phyloP scores from a whole-genome alignment of 345 rosid species.

The Noccaea bulbosa region DNA sequence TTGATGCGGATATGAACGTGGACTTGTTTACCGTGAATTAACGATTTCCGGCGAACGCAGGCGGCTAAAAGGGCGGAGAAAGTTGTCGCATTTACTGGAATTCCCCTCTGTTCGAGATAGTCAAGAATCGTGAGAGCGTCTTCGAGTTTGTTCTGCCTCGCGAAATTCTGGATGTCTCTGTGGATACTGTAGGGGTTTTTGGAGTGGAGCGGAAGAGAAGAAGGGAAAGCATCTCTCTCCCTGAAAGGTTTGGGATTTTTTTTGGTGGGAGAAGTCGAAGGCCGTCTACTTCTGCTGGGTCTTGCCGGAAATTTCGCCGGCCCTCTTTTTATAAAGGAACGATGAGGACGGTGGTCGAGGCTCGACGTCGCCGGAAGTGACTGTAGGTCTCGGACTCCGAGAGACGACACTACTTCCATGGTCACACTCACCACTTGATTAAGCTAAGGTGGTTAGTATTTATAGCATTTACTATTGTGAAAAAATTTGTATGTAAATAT shows the following conservation, averaged over 20 bases:
- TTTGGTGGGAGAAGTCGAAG: conserved; percentile 29
- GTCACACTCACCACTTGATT: conserved; percentile 11
- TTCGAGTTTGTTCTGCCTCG: conserved; percentile 68
- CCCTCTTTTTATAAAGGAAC: conserved; percentile 31
- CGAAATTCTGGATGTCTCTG: conserved; percentile 65
- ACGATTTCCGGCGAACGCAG: conserved; percentile 64
- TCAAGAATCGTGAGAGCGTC: conserved; percentile 72
- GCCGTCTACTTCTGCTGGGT: conserved; percentile 34
- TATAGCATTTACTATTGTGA: no score
- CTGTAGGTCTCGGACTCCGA: conserved; percentile 39
- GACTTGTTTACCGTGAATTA: conserved; percentile 59
- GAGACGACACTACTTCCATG: conserved; percentile 44
- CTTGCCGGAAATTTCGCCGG: conserved; percentile 30
- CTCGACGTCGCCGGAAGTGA: conserved; percentile 31
- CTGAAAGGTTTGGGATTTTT: conserved; percentile 49
- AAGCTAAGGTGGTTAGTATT: conserved; percentile 5
- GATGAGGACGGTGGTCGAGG: conserved; percentile 13
- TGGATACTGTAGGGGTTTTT: conserved; percentile 64
- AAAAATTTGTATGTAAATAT: no score
- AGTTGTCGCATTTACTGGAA: conserved; percentile 74
- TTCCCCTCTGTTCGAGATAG: conserved; percentile 69
- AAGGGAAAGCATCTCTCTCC: conserved; percentile 63
- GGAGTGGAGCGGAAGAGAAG: conserved; percentile 65
- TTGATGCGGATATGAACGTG: conserved; percentile 67
- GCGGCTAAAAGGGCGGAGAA: conserved; percentile 78